Percentiles rank a stretch among this genome's conserved stretches.
phyloP scores from a whole-genome alignment of 2,329 filamentous ascomycete genomes.

The Didymosphaeria variabile region DNA sequence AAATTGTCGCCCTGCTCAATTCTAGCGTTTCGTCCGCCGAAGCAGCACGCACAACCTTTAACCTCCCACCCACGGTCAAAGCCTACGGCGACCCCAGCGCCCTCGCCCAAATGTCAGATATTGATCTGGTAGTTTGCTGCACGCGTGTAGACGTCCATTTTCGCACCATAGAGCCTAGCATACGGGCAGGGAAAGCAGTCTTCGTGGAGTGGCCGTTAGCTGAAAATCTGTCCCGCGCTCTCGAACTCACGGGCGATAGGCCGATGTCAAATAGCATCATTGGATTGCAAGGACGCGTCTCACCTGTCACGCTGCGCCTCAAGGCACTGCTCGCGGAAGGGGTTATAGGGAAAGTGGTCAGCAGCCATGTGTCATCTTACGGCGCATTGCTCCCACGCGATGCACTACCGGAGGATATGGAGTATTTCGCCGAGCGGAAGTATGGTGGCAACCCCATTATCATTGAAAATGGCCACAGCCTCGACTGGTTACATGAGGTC shows the following conservation, averaged over 20 bases:
- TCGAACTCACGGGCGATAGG: slow-evolving; percentile 48
- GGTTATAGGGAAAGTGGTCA: slow-evolving; percentile 53
- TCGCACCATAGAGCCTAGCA: slow-evolving; percentile 55
- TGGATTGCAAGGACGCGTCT: slow-evolving; percentile 55
- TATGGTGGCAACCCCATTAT: slow-evolving; percentile 29
- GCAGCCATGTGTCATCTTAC: slow-evolving; percentile 27
- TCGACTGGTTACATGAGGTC: slow-evolving; percentile 31
- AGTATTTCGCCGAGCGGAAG: slow-evolving; percentile 29
- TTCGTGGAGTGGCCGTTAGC: slow-evolving; percentile 64
- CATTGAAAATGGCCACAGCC: slow-evolving; percentile 32
- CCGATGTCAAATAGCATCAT: slow-evolving; percentile 41
- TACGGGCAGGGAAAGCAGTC: slow-evolving; percentile 62
- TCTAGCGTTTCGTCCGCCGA: slow-evolving; percentile 52
- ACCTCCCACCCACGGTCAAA: slow-evolving; percentile 50
- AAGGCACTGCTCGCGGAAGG: slow-evolving; percentile 51
- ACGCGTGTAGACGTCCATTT: slow-evolving; percentile 66
- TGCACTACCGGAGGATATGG: slow-evolving; percentile 21
- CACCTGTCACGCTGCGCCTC: slow-evolving; percentile 50
- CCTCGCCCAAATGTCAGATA: slow-evolving; percentile 49
- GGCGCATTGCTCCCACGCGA: slow-evolving; percentile 24
- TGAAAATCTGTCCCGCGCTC: slow-evolving; percentile 45
- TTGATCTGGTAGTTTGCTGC: slow-evolving; percentile 58
- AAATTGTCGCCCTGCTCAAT: slow-evolving; percentile 59
- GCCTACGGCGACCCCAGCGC: slow-evolving; percentile 55
- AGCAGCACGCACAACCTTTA: slow-evolving; percentile 51